Percentiles rank a stretch among this genome's conserved stretches.
Conservation (phyloP, 2,329 filamentous ascomycete genomes). For the Monosporascus ibericus region DNA sequence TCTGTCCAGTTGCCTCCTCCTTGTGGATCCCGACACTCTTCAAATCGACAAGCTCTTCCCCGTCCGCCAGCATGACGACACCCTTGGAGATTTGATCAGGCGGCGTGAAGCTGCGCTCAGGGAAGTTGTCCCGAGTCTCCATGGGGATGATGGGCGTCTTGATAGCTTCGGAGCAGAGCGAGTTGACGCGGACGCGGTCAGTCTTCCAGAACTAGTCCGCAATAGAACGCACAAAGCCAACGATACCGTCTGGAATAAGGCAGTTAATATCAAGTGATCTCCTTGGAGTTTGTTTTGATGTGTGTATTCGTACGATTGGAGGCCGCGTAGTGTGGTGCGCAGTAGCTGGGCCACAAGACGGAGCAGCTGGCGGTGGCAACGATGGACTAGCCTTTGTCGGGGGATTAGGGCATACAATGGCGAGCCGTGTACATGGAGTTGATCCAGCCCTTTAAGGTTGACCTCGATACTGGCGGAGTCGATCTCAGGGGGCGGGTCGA, state of each 20-base stretch:
- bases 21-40: not conserved
- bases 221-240: slow-evolving; percentile 4
- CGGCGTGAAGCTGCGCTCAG: slow-evolving; percentile 4
- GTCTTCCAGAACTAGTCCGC: slow-evolving; percentile 1
- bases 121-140: not conserved
- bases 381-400: slow-evolving; percentile 3
- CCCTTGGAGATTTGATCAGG: not conserved
- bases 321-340: slow-evolving; percentile 7
- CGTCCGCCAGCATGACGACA: slow-evolving; percentile 3
- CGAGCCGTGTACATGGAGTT: slow-evolving; percentile 6
- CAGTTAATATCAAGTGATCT: not conserved
- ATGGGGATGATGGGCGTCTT: slow-evolving; percentile 2
- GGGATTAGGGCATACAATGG: slow-evolving; percentile 6
- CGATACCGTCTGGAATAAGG: not conserved
- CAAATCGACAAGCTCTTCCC: slow-evolving; percentile 2
- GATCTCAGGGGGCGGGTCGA: no score
- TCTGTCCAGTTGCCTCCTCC: slow-evolving; percentile 3
- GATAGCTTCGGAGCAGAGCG: slow-evolving; percentile 4
- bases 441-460: not conserved
- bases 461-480: no score
- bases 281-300: not conserved
- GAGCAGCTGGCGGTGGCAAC: slow-evolving; percentile 6
- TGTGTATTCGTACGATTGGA: slow-evolving; percentile 5
- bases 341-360: slow-evolving; percentile 7
- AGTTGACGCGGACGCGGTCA: slow-evolving; percentile 5